These are phyloP conservation scores for Rhododendron molle DNA, from an alignment of 148 eudicot species.

Conservation along the genomic window DNA sequence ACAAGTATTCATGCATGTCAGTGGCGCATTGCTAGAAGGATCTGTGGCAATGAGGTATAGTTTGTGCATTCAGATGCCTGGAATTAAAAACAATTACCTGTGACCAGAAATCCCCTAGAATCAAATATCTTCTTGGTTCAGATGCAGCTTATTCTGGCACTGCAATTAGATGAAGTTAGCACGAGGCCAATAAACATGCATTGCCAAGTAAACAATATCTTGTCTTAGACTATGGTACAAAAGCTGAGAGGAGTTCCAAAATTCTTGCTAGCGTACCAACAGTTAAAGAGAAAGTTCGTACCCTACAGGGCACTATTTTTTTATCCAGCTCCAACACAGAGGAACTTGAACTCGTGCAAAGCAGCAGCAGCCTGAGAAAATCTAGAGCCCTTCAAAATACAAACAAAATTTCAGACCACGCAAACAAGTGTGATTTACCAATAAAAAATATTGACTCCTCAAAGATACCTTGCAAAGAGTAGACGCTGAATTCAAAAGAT, in stretches of 20 bases:
- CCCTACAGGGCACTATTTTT: constrained; percentile 61
- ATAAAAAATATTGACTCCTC: neutral
- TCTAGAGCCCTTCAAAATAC: constrained; percentile 60
- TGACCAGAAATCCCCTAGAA: neutral
- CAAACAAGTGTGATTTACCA: neutral
- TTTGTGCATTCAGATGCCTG: neutral
- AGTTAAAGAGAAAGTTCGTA: constrained; percentile 23
- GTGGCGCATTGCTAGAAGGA: neutral
- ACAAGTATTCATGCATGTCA: neutral
- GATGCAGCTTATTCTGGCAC: constrained; percentile 1
- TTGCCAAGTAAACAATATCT: neutral
- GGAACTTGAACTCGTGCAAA: constrained; percentile 74
- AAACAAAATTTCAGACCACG: constrained; percentile 7
- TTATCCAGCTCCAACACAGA: constrained; percentile 44
- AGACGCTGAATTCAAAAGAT: constrained; percentile 79
- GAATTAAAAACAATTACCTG: neutral
- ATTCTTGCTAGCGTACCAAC: neutral
- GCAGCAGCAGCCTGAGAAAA: constrained; percentile 91
- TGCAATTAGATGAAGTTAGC: neutral
- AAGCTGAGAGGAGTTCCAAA: neutral
- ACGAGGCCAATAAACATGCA: neutral
- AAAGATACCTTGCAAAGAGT: constrained; percentile 78
- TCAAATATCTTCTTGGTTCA: neutral
- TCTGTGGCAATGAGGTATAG: neutral
- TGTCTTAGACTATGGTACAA: neutral